These are phyloP conservation scores for Yarrowia porcina DNA, from an alignment of 805 yeast species.

Conservation along the genomic window DNA sequence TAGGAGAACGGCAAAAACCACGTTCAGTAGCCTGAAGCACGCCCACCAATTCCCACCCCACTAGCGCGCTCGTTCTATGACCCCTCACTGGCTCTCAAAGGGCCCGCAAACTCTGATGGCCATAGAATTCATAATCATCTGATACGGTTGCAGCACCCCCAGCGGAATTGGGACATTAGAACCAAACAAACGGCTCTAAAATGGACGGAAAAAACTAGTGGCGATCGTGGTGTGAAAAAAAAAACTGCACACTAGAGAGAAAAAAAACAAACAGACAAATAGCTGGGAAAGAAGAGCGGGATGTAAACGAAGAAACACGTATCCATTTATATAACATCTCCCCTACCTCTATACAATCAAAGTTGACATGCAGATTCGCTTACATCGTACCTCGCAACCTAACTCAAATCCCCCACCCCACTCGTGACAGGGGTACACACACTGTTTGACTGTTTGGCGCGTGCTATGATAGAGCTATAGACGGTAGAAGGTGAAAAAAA, in stretches of 20 bases:
- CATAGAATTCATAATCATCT: neutral
- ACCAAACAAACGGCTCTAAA: neutral
- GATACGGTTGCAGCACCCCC: conserved; percentile 5
- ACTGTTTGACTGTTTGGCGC: too few species aligned
- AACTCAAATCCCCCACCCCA: conserved; percentile 18
- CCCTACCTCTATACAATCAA: neutral
- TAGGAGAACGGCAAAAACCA: neutral
- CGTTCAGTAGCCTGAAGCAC: neutral
- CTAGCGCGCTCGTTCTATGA: neutral
- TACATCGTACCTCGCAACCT: conserved; percentile 24
- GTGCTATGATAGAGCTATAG: too few species aligned
- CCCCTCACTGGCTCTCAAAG: neutral
- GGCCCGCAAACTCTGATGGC: neutral
- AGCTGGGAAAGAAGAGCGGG: too few species aligned
- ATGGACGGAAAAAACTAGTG: neutral
- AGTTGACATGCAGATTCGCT: conserved; percentile 21
- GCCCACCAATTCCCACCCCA: neutral
- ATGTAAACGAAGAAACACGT: neutral
- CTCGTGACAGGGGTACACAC: conserved; percentile 13
- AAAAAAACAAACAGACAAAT: neutral
- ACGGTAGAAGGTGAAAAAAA: too few species aligned
- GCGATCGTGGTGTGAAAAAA: neutral
- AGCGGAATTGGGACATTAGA: conserved; percentile 1
- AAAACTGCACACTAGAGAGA: neutral
- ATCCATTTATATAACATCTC: neutral